These are phyloP conservation scores for Hypholoma fasciculare DNA, from an alignment of 768 basidiomycete genomes.

Conservation along the genomic window DNA sequence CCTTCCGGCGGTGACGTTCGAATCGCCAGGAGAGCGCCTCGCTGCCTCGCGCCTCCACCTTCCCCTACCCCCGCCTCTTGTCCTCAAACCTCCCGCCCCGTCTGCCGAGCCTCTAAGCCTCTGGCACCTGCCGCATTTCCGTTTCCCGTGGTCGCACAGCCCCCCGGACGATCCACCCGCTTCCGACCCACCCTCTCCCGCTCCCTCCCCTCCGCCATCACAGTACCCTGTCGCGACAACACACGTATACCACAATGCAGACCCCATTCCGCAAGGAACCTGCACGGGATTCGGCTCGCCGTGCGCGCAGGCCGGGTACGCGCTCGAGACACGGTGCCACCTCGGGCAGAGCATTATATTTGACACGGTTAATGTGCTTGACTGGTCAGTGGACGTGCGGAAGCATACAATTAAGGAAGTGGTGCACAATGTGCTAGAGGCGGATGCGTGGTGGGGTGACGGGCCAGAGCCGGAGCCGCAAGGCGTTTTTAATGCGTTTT, in stretches of 20 bases:
- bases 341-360: conserved; percentile 86
- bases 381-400: conserved; percentile 81
- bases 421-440: conserved; percentile 60
- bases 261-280: conserved; percentile 86
- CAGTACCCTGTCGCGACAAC: conserved; percentile 47
- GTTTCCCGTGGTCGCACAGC: conserved; percentile 49
- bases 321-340: conserved; percentile 86
- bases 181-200: conserved; percentile 8
- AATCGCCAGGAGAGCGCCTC: conserved; percentile 75
- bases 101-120: background rate
- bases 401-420: conserved; percentile 74
- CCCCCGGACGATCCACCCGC: conserved; percentile 21
- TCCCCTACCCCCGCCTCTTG: conserved; percentile 58
- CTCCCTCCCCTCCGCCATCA: conserved; percentile 15
- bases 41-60: conserved; percentile 85
- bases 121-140: conserved; percentile 8
- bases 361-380: conserved; percentile 80
- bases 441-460: conserved; percentile 51
- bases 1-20: conserved; percentile 87
- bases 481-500: conserved; percentile 8
- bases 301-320: conserved; percentile 86
- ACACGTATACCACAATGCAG: conserved; percentile 89
- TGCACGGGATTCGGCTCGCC: conserved; percentile 76
- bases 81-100: conserved; percentile 31
- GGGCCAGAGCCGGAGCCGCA: conserved; percentile 31